A percentile compares a stretch with the other conserved stretches of the same genome.
These are phyloP conservation scores for Trichosporon coremiiforme DNA, from an alignment of 1,284 basidiomycete genomes.

Conservation along the genomic window DNA sequence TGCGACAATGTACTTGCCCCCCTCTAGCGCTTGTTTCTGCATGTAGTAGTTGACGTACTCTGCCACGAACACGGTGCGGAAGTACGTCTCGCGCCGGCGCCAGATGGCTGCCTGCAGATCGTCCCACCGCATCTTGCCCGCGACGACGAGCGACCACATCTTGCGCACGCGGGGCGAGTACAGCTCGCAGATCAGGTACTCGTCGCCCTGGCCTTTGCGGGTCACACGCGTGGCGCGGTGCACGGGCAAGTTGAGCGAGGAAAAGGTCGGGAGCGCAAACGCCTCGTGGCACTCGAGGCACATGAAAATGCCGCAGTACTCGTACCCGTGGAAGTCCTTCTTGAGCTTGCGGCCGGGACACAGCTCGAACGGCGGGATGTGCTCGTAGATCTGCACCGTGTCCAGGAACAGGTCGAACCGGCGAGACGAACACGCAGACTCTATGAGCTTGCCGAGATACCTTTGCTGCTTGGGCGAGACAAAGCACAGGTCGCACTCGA, in stretches of 20 bases:
- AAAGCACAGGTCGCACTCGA: conserved; percentile 15
- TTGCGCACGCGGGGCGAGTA: conserved; percentile 8
- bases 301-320: conserved; percentile 8
- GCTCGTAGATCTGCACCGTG: conserved; percentile 7
- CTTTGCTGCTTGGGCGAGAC: neutral
- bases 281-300: conserved; percentile 11
- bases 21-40: too few relatives aligned
- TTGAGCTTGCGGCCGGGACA: conserved; percentile 8
- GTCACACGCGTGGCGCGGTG: neutral
- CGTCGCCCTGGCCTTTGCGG: neutral
- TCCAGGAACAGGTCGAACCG: neutral
- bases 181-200: conserved; percentile 13
- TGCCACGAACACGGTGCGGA: conserved; percentile 5
- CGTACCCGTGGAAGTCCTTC: conserved; percentile 11
- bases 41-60: conserved; percentile 5
- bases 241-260: neutral
- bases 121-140: conserved; percentile 5
- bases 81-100: conserved; percentile 16
- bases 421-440: neutral
- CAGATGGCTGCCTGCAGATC: neutral
- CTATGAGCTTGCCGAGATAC: neutral
- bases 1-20: neutral
- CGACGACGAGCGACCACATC: conserved; percentile 2
- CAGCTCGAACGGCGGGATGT: conserved; percentile 14
- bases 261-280: conserved; percentile 7